phyloP scores from a whole-genome alignment of 2,329 filamentous ascomycete genomes.

The Knoxdaviesia capensis region DNA sequence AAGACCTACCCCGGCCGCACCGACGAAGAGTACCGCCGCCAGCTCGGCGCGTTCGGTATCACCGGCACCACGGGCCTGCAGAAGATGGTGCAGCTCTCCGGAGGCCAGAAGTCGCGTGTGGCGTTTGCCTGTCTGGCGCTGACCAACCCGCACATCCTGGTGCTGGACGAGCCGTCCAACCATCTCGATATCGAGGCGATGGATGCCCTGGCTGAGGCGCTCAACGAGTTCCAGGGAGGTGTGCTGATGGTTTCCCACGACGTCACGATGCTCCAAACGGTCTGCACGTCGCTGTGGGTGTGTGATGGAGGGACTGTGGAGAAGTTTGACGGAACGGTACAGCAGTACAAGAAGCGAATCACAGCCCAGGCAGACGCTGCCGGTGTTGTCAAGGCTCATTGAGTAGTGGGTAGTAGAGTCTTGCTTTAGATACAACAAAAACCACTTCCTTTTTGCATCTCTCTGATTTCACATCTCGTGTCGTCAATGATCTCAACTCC shows the following conservation, averaged over 20 bases:
- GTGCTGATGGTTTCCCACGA: constrained; percentile 99
- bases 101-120: constrained; percentile 95
- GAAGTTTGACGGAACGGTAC: constrained; percentile 88
- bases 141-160: constrained; percentile 87
- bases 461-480: too few species aligned
- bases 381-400: constrained; percentile 60
- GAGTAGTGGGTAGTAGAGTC: not conserved
- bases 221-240: constrained; percentile 77
- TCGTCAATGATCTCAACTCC: too few species aligned
- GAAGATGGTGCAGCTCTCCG: constrained; percentile 84
- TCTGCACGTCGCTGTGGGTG: constrained; percentile 90
- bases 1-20: constrained; percentile 76
- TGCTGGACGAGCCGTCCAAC: constrained; percentile 96
- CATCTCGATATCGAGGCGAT: constrained; percentile 98
- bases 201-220: constrained; percentile 76
- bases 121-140: constrained; percentile 93
- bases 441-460: too few species aligned
- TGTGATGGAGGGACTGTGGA: constrained; percentile 87
- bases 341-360: constrained; percentile 96
- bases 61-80: constrained; percentile 93
- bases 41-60: constrained; percentile 74
- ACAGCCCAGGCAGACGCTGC: constrained; percentile 69
- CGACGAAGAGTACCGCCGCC: constrained; percentile 91
- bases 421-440: too few species aligned
- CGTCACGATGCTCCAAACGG: constrained; percentile 93